Evolutionary conservation across 805 yeast genomes (phyloP), one percentile per base, ranked within the genome.

Genomic region (Helenozyma rhizophorensis): DNA sequence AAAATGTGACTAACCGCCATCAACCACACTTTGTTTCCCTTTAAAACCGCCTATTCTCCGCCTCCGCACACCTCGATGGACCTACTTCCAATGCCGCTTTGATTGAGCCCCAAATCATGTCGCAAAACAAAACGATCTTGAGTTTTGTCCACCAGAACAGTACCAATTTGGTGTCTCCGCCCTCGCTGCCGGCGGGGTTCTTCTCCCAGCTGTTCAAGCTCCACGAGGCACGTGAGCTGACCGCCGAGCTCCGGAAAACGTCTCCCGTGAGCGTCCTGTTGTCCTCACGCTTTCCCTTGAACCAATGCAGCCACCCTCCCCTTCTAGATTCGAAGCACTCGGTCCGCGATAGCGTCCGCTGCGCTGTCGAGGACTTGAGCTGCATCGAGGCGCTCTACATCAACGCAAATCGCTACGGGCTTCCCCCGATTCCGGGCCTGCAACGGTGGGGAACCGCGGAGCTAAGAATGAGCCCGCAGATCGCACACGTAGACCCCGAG

Each of bases 131-230:
- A 27, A 34, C 31, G 13, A 38, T 39, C 17, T 25, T 36, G 18
- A 25, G 39, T 11, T 42, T 35, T 21, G 35, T 42, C 14, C 33
- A 39, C n/a, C 46, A 42, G 22, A 38, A 39, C 34, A 21, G 28
- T 13, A 14, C n/a, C 30, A 21, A 12, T 11, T 17, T 14, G 19
- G 19, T 17, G 7, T 6, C 5, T 6, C 7, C 19, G 19, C 19
- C 19, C 19, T 6, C 7, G 7, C 5, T 8, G 7, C 5, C 19
- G 7, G 19, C 19, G 19, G 19, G 19, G 7, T 17, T 6, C 19
- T 17, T 17, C 19, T 17, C 19, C 7, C 19, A 17, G 19, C 19
- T 17, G 19, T 17, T 5, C 7, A 5, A 17, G 19, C 19, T 6
- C 7, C 19, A 17, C 19, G 19, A 17, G 31, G 23, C 16, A 9